A percentile compares a stretch with the other conserved stretches of the same genome.
phyloP scores from a whole-genome alignment of 768 basidiomycete genomes.

The Asterophora lycoperdoides region DNA sequence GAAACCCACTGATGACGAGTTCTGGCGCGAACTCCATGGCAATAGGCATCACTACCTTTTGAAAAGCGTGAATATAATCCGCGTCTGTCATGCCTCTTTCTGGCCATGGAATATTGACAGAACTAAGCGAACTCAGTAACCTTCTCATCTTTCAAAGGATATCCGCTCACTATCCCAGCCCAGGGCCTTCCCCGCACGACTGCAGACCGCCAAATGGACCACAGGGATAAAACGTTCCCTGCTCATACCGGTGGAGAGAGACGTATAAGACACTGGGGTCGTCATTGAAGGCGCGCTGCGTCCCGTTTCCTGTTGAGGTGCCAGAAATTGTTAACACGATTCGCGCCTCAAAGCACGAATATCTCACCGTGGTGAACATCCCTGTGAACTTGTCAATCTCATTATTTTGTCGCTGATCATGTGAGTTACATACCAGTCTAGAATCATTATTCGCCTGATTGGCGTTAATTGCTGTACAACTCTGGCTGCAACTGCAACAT shows the following conservation, averaged over 20 bases:
- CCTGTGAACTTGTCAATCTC: conserved; percentile 36
- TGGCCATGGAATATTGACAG: conserved; percentile 97
- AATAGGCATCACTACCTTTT: conserved; percentile 94
- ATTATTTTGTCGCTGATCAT: conserved; percentile 3
- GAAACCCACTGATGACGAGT: conserved; percentile 81
- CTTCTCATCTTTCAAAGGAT: conserved; percentile 7
- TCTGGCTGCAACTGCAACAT: conserved; percentile 88
- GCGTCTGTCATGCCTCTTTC: conserved; percentile 84
- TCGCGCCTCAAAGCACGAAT: no score
- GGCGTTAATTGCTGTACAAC: conserved; percentile 69
- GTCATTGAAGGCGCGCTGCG: conserved; percentile 92
- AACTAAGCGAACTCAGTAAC: conserved; percentile 42
- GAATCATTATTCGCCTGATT: conserved; percentile 79
- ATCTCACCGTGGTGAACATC: conserved; percentile 78
- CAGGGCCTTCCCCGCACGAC: conserved; percentile 80
- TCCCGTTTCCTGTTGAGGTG: conserved; percentile 81
- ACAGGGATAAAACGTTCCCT: conserved; percentile 88
- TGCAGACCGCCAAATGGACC: conserved; percentile 86
- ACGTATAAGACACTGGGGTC: conserved; percentile 91
- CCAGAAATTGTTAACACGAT: not conserved
- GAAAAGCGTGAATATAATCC: conserved; percentile 96
- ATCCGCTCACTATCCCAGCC: conserved; percentile 75
- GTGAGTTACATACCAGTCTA: conserved; percentile 77
- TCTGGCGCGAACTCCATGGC: conserved; percentile 96
- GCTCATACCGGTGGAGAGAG: conserved; percentile 92